Conservation (phyloP, 106 monocot genomes). For the Alisma plantagoaquatica region DNA sequence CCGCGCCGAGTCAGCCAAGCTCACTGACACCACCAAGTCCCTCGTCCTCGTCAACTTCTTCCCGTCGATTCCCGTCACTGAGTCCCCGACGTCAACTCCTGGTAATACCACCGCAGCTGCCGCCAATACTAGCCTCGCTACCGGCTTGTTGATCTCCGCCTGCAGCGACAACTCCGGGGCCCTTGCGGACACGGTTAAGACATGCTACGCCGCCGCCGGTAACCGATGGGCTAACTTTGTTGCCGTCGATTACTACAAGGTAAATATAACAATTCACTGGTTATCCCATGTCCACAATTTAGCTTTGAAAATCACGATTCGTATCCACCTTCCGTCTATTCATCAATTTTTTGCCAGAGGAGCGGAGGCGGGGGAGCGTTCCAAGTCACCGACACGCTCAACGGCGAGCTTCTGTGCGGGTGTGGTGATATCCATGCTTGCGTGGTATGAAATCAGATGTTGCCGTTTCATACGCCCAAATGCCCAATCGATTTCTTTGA, state of each 20-base stretch:
- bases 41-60: slow-evolving; percentile 69
- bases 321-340: neutral
- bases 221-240: slow-evolving; percentile 78
- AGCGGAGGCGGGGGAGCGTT: slow-evolving; percentile 60
- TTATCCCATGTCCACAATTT: too few species aligned
- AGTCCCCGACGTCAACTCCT: too few species aligned
- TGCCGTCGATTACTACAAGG: slow-evolving; percentile 83
- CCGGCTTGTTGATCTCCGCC: slow-evolving; percentile 1
- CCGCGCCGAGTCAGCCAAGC: slow-evolving; percentile 50
- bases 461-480: too few species aligned
- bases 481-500: too few species aligned
- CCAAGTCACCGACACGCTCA: slow-evolving; percentile 62
- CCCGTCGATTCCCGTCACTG: slow-evolving; percentile 20
- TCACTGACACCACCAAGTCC: slow-evolving; percentile 44
- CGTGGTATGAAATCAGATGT: slow-evolving; percentile 24
- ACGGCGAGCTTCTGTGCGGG: slow-evolving; percentile 62
- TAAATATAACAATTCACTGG: slow-evolving; percentile 7
- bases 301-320: neutral
- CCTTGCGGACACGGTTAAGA: slow-evolving; percentile 44
- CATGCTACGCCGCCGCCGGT: slow-evolving; percentile 38
- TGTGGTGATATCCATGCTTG: slow-evolving; percentile 58
- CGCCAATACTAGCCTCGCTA: slow-evolving; percentile 14
- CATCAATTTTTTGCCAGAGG: slow-evolving; percentile 26
- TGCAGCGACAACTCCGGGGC: slow-evolving; percentile 50
- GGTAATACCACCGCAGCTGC: neutral